Percentiles rank a stretch among this genome's conserved stretches.
phyloP scores from a whole-genome alignment of 108 stramenopile genomes.

The Conticribra guillardii region DNA sequence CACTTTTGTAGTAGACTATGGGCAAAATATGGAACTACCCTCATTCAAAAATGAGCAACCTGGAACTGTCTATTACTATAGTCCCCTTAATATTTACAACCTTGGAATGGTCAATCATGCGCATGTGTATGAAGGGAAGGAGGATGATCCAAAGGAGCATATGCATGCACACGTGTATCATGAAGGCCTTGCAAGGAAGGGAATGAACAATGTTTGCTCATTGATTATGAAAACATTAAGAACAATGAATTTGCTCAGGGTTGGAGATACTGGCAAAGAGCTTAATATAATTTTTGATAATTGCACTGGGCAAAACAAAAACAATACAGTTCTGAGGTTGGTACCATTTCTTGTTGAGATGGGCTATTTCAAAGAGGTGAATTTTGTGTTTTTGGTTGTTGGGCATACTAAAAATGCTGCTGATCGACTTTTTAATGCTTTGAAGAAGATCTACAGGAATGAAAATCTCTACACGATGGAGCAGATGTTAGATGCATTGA shows the following conservation, averaged over 20 bases:
- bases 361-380: slow-evolving; percentile 15
- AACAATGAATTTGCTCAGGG: not conserved
- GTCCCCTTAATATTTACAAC: slow-evolving; percentile 1
- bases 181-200: slow-evolving; percentile 23
- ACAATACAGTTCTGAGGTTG: slow-evolving; percentile 24
- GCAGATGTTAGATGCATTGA: not conserved
- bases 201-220: slow-evolving; percentile 6
- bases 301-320: slow-evolving; percentile 25
- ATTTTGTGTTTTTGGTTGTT: slow-evolving; percentile 9
- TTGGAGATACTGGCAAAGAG: slow-evolving; percentile 4
- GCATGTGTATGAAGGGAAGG: not conserved
- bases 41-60: slow-evolving; percentile 3
- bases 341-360: not conserved
- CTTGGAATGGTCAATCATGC: not conserved
- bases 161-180: slow-evolving; percentile 18
- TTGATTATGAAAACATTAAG: slow-evolving; percentile 10
- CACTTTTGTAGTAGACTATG: not conserved
- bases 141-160: not conserved
- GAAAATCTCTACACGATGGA: not conserved
- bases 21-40: not conserved
- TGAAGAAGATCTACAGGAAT: not conserved
- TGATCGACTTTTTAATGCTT: slow-evolving; percentile 7
- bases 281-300: slow-evolving; percentile 15
- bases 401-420: slow-evolving; percentile 11
- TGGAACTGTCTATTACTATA: slow-evolving; percentile 1